These are phyloP conservation scores for Saprolegnia diclina DNA, from an alignment of 352 stramenopile species.

Conservation along the genomic window DNA sequence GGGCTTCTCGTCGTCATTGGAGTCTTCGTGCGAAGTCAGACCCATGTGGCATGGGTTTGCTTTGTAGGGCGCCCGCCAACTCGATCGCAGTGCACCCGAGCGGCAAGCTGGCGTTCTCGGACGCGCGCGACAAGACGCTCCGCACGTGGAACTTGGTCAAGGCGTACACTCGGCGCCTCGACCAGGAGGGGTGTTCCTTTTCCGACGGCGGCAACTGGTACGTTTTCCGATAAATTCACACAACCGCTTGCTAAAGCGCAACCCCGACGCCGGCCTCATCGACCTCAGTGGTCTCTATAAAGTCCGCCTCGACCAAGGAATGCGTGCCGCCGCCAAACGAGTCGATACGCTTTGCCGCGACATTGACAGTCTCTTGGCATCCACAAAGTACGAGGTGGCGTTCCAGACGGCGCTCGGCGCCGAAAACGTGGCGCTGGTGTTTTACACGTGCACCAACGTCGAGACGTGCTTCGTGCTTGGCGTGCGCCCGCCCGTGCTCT, in stretches of 20 bases:
- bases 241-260: not conserved
- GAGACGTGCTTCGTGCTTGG: slow-evolving; percentile 59
- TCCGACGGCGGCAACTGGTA: slow-evolving; percentile 66
- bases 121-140: slow-evolving; percentile 74
- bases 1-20: slow-evolving; percentile 70
- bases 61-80: slow-evolving; percentile 64
- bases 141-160: slow-evolving; percentile 90
- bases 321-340: no score
- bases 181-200: slow-evolving; percentile 79
- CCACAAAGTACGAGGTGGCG: slow-evolving; percentile 63
- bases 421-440: slow-evolving; percentile 67
- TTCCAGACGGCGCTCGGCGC: slow-evolving; percentile 79
- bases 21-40: slow-evolving; percentile 83
- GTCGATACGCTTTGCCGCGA: slow-evolving; percentile 56
- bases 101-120: slow-evolving; percentile 82
- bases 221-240: slow-evolving; percentile 35
- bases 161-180: slow-evolving; percentile 77
- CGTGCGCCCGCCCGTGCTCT: slow-evolving; percentile 60
- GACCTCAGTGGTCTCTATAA: no score
- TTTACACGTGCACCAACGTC: slow-evolving; percentile 61
- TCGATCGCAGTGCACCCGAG: slow-evolving; percentile 86
- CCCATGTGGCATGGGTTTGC: slow-evolving; percentile 64
- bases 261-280: no score
- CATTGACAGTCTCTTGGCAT: slow-evolving; percentile 43
- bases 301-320: no score